Evolutionary conservation across 2,329 filamentous ascomycete species (phyloP).

Genomic region (Cyphellophora attinorum): DNA sequence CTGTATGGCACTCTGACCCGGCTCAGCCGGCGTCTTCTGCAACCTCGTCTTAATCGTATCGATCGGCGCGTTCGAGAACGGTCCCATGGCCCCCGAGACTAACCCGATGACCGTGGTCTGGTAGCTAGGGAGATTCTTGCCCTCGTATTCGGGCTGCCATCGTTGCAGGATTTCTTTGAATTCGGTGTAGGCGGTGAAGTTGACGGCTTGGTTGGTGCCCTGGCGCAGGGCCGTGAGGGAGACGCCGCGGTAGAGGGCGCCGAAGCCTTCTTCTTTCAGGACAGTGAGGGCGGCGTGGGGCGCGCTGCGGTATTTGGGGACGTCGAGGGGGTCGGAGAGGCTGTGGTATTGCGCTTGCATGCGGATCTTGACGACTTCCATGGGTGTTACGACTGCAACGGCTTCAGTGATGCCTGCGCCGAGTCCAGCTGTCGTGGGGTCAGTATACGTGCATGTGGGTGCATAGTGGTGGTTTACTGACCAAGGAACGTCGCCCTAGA

Average conservation of each 20-base stretch:
- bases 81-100: conserved; percentile 87
- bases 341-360: conserved; percentile 96
- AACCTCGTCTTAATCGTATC: conserved; percentile 97
- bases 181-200: conserved; percentile 96
- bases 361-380: conserved; percentile 99
- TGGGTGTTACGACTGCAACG: conserved; percentile 89
- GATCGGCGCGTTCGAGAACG: conserved; percentile 92
- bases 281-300: conserved; percentile 78
- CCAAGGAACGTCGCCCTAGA: conserved; percentile 64
- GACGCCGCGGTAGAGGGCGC: conserved; percentile 86
- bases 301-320: conserved; percentile 95
- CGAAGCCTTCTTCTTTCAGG: conserved; percentile 77
- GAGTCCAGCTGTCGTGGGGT: conserved; percentile 58
- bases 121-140: conserved; percentile 64
- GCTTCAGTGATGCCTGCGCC: conserved; percentile 92
- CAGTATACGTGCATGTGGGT: conserved; percentile 6
- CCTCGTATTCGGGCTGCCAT: conserved; percentile 59
- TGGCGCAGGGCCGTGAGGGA: conserved; percentile 87
- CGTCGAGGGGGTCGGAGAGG: conserved; percentile 90
- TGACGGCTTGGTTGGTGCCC: conserved; percentile 94
- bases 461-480: conserved; percentile 26
- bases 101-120: conserved; percentile 88
- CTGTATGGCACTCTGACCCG: conserved; percentile 68
- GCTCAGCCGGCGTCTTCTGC: conserved; percentile 77
- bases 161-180: conserved; percentile 71